Evolutionary conservation across 176 grass and related monocot genomes (phyloP).

Genomic region (Oryza officinalis): DNA sequence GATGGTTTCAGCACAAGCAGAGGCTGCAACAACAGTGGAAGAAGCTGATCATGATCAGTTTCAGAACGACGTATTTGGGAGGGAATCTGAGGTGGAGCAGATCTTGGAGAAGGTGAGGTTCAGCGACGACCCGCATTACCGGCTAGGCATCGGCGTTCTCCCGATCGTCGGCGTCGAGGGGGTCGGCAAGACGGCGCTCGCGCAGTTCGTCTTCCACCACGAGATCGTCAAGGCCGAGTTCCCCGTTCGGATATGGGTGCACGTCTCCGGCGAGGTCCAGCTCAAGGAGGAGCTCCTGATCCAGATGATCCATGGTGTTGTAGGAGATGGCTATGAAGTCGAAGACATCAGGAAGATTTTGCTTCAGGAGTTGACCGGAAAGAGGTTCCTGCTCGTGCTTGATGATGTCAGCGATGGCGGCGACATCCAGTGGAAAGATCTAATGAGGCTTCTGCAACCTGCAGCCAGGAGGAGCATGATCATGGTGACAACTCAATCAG

Average conservation of each 20-base stretch:
- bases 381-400: conserved; percentile 42
- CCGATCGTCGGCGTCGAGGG: conserved; percentile 24
- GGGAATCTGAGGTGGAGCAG: conserved; percentile 38
- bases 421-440: conserved; percentile 21
- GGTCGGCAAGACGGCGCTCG: conserved; percentile 41
- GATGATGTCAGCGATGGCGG: conserved; percentile 1
- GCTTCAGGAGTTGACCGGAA: conserved; percentile 9
- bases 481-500: conserved; percentile 39
- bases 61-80: conserved; percentile 31
- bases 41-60: too few species aligned
- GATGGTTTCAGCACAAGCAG: not conserved
- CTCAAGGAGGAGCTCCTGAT: not conserved
- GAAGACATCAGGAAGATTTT: conserved; percentile 3
- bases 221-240: conserved; percentile 31
- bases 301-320: conserved; percentile 16
- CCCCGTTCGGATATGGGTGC: conserved; percentile 38
- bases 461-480: conserved; percentile 44
- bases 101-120: conserved; percentile 20
- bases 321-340: not conserved
- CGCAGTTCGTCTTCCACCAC: conserved; percentile 36
- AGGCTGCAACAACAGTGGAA: not conserved
- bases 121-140: conserved; percentile 42
- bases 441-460: conserved; percentile 21
- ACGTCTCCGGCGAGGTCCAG: conserved; percentile 11
- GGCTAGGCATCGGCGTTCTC: conserved; percentile 36